Evolutionary conservation across 2,329 filamentous ascomycete species (phyloP).

Genomic region (Ophiocordyceps unilateralis): DNA sequence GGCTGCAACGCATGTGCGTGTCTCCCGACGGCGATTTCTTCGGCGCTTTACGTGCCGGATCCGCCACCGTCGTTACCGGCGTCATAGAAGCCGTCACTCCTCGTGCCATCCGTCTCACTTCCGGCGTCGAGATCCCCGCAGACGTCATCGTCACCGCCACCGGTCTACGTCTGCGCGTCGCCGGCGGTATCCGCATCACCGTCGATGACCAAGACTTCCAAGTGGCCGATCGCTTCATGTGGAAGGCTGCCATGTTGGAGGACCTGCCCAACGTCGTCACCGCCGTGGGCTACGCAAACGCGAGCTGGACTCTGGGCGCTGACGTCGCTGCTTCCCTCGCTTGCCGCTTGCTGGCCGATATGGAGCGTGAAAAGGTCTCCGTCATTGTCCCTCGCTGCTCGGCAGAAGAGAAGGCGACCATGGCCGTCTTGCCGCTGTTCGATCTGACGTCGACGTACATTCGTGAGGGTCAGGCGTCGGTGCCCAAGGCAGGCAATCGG

Average conservation of each 20-base stretch:
- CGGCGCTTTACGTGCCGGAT: conserved; percentile 18
- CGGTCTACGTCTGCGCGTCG: conserved; percentile 38
- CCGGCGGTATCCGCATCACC: conserved; percentile 29
- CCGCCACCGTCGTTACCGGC: conserved; percentile 24
- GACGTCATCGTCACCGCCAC: conserved; percentile 52
- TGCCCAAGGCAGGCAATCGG: background rate
- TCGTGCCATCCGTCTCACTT: conserved; percentile 23
- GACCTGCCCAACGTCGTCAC: conserved; percentile 43
- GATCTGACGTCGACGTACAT: background rate
- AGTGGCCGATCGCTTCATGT: conserved; percentile 29
- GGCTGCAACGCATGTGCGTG: conserved; percentile 54
- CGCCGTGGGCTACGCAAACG: conserved; percentile 42
- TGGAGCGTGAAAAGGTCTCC: conserved; percentile 24
- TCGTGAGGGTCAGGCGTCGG: background rate
- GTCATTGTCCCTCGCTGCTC: conserved; percentile 24
- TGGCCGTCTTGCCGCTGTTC: conserved; percentile 7
- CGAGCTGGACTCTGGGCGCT: conserved; percentile 44
- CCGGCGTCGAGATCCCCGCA: conserved; percentile 27
- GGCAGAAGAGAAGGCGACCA: conserved; percentile 13
- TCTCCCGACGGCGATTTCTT: conserved; percentile 29
- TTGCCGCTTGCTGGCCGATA: conserved; percentile 30
- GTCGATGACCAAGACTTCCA: conserved; percentile 31
- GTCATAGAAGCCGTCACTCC: conserved; percentile 26
- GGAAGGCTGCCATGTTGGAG: conserved; percentile 44
- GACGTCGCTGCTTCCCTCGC: conserved; percentile 34